Evolutionary conservation across 805 yeast genomes (phyloP), one percentile per base, ranked within the genome.

Genomic region (Pichia sporocuriosa): DNA sequence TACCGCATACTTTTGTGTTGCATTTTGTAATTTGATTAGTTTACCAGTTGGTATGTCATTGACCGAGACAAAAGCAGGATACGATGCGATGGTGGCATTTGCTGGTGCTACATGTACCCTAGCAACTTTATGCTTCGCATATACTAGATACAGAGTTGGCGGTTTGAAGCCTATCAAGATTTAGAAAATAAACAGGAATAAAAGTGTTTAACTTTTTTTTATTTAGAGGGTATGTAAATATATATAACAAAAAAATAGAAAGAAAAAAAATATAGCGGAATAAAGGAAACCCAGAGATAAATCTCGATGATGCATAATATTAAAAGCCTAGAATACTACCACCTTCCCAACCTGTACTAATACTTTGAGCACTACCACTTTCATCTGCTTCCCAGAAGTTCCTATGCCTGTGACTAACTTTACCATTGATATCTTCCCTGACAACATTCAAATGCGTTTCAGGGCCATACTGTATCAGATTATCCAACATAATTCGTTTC

Each of bases 1-100:
- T 0, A 72, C 87, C 4, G 73, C 79, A 44, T 81, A 80, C 56
- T 77, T 70, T 42, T 63, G 66, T 39, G 65, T 69, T 29, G 49
- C 59, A 25, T 62, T 77, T 42, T 64, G 71, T 13, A 63, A 68
- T 25, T 59, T 77, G 23, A 66, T 72, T 13, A 63, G 70, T 20
- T 63, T 76, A 19, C 79, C 81, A 3, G 60, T 70, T 17, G 71
- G 76, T 29, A 54, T 51, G 29, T 48, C 58, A 4, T 48, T 57
- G 9, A 52, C 61, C 2, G 73, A 52, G 9, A 53, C 63, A 1
- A 31, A 40, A 3, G 49, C 48, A 3, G 63, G 59, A 6, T 61
- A 56, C 41, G 40, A 57, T 40, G 57, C 59, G 6, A 56, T 60
- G 63, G 61, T 55, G 10, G 54, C 46, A 2, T 61, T 61, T 48